Evolutionary conservation across 2,329 filamentous ascomycete species (phyloP).

Genomic region (Xylariales sp.): DNA sequence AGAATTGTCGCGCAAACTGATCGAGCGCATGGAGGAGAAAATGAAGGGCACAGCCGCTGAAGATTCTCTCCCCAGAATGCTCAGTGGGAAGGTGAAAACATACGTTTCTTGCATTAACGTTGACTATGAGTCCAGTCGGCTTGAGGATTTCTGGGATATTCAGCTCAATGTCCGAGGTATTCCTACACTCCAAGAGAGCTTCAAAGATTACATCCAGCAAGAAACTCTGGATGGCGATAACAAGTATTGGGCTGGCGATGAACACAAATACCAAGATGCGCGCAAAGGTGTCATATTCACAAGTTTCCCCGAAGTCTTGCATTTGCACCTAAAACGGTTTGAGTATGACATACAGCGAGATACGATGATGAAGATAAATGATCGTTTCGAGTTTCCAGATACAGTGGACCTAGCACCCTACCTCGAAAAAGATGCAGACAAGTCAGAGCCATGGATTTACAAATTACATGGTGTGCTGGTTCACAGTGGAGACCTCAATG

Average conservation of each 20-base stretch:
- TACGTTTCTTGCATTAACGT: conserved; percentile 99
- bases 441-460: conserved; percentile 89
- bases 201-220: conserved; percentile 94
- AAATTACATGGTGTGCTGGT: conserved; percentile 95
- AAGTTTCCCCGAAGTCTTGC: conserved; percentile 91
- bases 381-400: conserved; percentile 90
- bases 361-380: conserved; percentile 99
- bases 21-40: conserved; percentile 95
- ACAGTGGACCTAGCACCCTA: conserved; percentile 87
- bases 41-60: conserved; percentile 98
- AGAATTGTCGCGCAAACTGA: conserved; percentile 93
- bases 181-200: conserved; percentile 91
- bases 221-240: conserved; percentile 98
- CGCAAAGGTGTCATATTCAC: conserved; percentile 98
- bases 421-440: conserved; percentile 85
- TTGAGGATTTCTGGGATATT: conserved; percentile 99
- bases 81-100: conserved; percentile 97
- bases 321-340: conserved; percentile 96
- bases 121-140: conserved; percentile 92
- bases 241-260: conserved; percentile 93
- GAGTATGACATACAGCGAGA: conserved; percentile 97
- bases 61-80: conserved; percentile 88
- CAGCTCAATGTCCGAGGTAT: conserved; percentile 97
- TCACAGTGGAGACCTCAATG: conserved; percentile 95
- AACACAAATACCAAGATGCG: conserved; percentile 93